A percentile compares a stretch with the other conserved stretches of the same genome.
phyloP scores from a whole-genome alignment of 2,329 filamentous ascomycete genomes.

The Aspergillus sp. region DNA sequence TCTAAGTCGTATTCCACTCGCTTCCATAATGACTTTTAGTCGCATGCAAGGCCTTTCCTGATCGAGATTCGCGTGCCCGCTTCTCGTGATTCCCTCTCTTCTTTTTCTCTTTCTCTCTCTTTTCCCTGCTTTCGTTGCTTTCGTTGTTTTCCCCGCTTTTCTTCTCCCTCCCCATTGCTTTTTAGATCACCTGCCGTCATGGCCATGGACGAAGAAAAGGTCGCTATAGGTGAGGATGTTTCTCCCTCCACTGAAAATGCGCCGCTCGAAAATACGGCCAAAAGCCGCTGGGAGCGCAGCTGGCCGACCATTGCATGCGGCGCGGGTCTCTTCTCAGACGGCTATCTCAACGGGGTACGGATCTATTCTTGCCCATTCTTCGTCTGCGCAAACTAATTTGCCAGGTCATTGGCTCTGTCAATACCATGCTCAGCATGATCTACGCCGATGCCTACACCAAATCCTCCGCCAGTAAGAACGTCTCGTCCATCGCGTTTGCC shows the following conservation, averaged over 20 bases:
- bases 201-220: background rate
- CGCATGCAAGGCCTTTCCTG: background rate
- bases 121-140: background rate
- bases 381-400: background rate
- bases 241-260: background rate
- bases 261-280: background rate
- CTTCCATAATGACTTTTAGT: too few relatives aligned
- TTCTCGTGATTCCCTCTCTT: background rate
- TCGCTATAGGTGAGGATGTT: background rate
- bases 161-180: background rate
- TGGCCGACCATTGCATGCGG: slow-evolving; percentile 85
- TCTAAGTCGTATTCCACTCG: too few relatives aligned
- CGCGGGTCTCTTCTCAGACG: slow-evolving; percentile 86
- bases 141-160: background rate
- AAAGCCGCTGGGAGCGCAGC: slow-evolving; percentile 53
- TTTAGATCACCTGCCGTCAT: background rate
- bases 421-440: slow-evolving; percentile 68
- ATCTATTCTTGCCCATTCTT: background rate
- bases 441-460: slow-evolving; percentile 69
- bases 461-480: slow-evolving; percentile 70
- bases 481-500: slow-evolving; percentile 80
- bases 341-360: slow-evolving; percentile 80
- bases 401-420: slow-evolving; percentile 81
- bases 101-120: background rate
- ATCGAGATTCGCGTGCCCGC: background rate